These are phyloP conservation scores for Aulographum hederae DNA, from an alignment of 2,329 filamentous ascomycete genomes.

Conservation along the genomic window DNA sequence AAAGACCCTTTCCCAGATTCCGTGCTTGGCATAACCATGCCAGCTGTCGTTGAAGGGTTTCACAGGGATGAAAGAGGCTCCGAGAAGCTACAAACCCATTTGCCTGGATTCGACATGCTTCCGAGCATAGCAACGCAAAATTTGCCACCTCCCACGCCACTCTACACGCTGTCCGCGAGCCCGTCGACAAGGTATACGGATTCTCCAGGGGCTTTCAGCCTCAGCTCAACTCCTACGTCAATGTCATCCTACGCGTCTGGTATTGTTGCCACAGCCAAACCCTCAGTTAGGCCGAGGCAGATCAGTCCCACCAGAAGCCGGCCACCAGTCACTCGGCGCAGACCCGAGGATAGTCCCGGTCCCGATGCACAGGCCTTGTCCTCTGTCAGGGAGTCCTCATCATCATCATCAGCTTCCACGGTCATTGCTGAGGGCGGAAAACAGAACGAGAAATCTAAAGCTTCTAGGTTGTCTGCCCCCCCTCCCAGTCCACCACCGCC, in stretches of 20 bases:
- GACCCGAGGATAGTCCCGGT: slow-evolving; percentile 25
- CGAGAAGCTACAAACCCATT: too few relatives aligned
- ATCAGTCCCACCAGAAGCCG: slow-evolving; percentile 36
- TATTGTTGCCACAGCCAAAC: slow-evolving; percentile 24
- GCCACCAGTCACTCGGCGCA: slow-evolving; percentile 38
- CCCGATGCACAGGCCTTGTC: slow-evolving; percentile 35
- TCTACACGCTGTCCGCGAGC: slow-evolving; percentile 48
- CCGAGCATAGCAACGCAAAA: slow-evolving; percentile 33
- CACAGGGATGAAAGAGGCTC: too few relatives aligned
- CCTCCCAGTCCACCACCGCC: slow-evolving; percentile 45
- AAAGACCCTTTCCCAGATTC: slow-evolving; percentile 22
- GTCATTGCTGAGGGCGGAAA: slow-evolving; percentile 33
- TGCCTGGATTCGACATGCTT: not conserved
- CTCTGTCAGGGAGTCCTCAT: slow-evolving; percentile 50
- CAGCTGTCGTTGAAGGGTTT: too few relatives aligned
- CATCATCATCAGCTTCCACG: slow-evolving; percentile 55
- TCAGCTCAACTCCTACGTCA: slow-evolving; percentile 62
- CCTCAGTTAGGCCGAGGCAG: slow-evolving; percentile 30
- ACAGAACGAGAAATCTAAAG: slow-evolving; percentile 7
- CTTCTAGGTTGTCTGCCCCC: slow-evolving; percentile 13
- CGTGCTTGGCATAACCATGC: slow-evolving; percentile 23
- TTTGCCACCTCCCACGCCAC: slow-evolving; percentile 47
- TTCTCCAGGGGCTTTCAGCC: slow-evolving; percentile 54
- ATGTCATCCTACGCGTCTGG: slow-evolving; percentile 58
- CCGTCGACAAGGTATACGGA: slow-evolving; percentile 61